Base-by-base conservation (phyloP, 495 filamentous ascomycete genomes). In the Daldinia bambusicola region DNA sequence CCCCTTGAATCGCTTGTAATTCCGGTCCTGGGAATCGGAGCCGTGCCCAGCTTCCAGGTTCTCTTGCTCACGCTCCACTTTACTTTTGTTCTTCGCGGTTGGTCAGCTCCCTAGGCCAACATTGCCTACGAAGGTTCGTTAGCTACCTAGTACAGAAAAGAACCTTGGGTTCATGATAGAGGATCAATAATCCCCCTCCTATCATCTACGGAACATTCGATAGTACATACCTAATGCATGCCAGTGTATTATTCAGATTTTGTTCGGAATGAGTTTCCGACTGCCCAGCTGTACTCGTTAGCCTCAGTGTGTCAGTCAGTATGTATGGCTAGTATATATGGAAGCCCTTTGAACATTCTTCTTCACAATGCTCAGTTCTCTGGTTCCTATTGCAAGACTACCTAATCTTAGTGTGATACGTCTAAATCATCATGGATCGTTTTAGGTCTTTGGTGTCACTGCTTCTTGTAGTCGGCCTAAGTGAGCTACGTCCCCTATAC, bases 401-500 rank as follows among this genome's bases (percentile, higher is more conserved):
- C n/a, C n/a, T n/a, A 3, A 26, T 38, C 30, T 61, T 36, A 22
- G 53, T 45, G 56, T 53, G 60, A 68, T 41, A 74, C 38, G 32
- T 22, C 30, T 26, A n/a, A 34, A 50, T 13, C 36, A 70, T 26
- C 40, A 76, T 76, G 74, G 66, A 55, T 76, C 68, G 51, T 48
- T 55, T 74, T 51, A 34, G 58, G 31, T 26, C 9, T 26, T 32
- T 74, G 10, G 48, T 13, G 37, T 32, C 74, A 43, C 62, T 74
- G 65, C 66, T 76, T 18, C 67, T 76, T 45, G 40, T 63, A 72
- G 60, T 68, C 14, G 53, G 66, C 58, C 63, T 72, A 40, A 67
- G 74, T 74, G 50, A 63, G 74, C 30, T n/a, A 48, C 6, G 6
- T 40, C 36, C 34, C 16, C 26, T n/a, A 7, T 22, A 34, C 26